Evolutionary conservation across 2,329 filamentous ascomycete genomes (phyloP), one percentile per base, ranked within the genome.

Genomic region (Corinectria fuckeliana): DNA sequence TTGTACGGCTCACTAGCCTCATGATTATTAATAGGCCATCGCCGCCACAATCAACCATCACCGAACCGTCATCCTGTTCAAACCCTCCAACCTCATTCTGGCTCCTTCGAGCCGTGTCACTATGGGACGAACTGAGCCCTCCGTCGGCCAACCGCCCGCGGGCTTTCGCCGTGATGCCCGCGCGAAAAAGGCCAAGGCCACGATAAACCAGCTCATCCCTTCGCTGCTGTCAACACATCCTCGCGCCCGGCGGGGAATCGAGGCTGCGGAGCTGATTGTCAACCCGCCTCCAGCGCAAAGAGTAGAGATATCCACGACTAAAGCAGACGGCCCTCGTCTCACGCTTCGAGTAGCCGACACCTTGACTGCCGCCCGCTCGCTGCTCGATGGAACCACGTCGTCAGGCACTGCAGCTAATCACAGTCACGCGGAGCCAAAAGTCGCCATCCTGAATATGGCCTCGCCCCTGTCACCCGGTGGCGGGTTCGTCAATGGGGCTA

Each of bases 381-480:
- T 70, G 10, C 21, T 69, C 4, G 14, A 50, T 2, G 38, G 49
- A 13, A 42, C 61, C 21, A 39, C 49, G 0, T 8, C 54, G 1
- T 25, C 51, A 1, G 57, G 53, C 2, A 36, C 38, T n/a, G 10
- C 8, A 9, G 41, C 9, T 16, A 2, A 4, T 36, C 8, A 58
- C 39, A 11, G 2, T 21, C 11, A 53, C 6, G 59, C 53, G 2
- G 42, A 41, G 11, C 55, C 68, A 8, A 74, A 81, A 34, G 78
- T 85, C 1, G 84, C 80, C 4, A 76, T 89, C 21, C 76, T 89
- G 3, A 88, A 87, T 71, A 88, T 89, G 85, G 86, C 85, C 0
- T 89, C 86, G 0, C 84, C 85, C 0, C 78, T 87, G 0, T 80
- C 80, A 0, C 84, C 87, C 0, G 87, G 87, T 11, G 87, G 86